Evolutionary conservation across 495 filamentous ascomycete genomes (phyloP), one percentile per base, ranked within the genome.

Genomic region (Penicillium subrubescens): DNA sequence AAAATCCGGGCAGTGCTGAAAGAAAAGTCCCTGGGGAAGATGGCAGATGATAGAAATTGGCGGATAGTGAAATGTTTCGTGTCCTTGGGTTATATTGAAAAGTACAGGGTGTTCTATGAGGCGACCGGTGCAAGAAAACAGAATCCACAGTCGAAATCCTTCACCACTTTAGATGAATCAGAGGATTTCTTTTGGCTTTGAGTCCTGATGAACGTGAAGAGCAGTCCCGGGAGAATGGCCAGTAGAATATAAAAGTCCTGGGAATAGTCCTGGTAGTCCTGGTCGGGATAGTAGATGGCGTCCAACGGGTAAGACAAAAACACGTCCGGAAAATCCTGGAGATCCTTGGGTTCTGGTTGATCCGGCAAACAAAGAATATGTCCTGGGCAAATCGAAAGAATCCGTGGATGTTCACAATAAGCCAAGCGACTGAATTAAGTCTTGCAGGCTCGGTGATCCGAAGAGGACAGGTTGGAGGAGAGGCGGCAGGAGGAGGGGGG

Each of bases 51-150:
- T 33, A 33, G 31, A 33, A 33, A 57, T 57, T 15, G 19, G 60
- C 17, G 39, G 58, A 58, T 56, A 61, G 58, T 63, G 66, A n/a
- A 57, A 54, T 52, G 57, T 68, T 65, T 65, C n/a, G 64, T 29
- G 56, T 44, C 56, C 56, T 37, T 21, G 53, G 33, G 6, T 66
- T 71, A 65, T 64, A 73, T 68, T 72, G 67, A 34, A 63, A 63
- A 63, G 65, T 74, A 74, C 67, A 72, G 57, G 33, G 37, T 57
- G 54, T 66, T 71, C 70, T 72, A 74, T 72, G 35, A 61, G 64
- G 67, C 62, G 68, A 65, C 64, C 66, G 66, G 25, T 1, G 54
- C 51, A 54, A 48, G 43, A 41, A 65, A 43, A 58, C 35, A 41
- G 56, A 60, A 56, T 67, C 58, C 68, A 69, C 63, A 52, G 61